phyloP scores from a whole-genome alignment of 1,139 yeast species.

The Saccharomycopsis hybrid region DNA sequence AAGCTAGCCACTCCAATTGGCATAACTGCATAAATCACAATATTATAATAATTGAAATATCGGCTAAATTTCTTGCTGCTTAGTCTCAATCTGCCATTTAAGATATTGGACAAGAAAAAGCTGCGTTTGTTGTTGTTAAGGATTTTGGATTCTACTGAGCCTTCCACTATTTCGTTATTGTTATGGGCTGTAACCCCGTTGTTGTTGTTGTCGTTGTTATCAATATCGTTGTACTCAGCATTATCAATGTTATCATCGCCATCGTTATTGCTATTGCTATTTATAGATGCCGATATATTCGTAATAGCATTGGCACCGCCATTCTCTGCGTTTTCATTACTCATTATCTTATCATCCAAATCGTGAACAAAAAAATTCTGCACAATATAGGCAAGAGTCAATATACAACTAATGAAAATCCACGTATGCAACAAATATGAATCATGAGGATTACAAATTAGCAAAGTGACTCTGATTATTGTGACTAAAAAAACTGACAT shows the following conservation, averaged over 20 bases:
- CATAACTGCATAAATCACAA: slow-evolving; percentile 92
- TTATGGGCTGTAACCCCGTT: background rate
- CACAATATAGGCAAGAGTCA: slow-evolving; percentile 75
- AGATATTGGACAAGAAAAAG: slow-evolving; percentile 8
- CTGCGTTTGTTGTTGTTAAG: slow-evolving; percentile 31
- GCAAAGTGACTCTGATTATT: slow-evolving; percentile 59
- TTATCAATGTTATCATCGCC: slow-evolving; percentile 17
- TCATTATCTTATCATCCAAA: slow-evolving; percentile 38
- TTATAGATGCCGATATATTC: slow-evolving; percentile 1
- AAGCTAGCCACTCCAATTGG: slow-evolving; percentile 96
- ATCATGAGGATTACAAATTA: slow-evolving; percentile 49
- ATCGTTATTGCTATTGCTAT: slow-evolving; percentile 6
- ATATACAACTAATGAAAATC: slow-evolving; percentile 80
- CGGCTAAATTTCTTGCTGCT: slow-evolving; percentile 31
- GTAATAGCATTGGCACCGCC: slow-evolving; percentile 20
- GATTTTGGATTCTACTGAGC: slow-evolving; percentile 16
- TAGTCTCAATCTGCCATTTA: slow-evolving; percentile 12
- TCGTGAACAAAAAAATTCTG: slow-evolving; percentile 90
- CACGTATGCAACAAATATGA: slow-evolving; percentile 79
- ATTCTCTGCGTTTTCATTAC: slow-evolving; percentile 21
- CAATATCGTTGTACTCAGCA: slow-evolving; percentile 17
- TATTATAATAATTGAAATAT: slow-evolving; percentile 74
- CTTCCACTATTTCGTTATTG: slow-evolving; percentile 21
- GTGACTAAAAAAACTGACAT: slow-evolving; percentile 71
- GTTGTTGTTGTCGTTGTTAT: background rate